A percentile compares a stretch with the other conserved stretches of the same genome.
Conservation (phyloP, 2,329 filamentous ascomycete species). For the Stachybotrys chlorohalonatus region DNA sequence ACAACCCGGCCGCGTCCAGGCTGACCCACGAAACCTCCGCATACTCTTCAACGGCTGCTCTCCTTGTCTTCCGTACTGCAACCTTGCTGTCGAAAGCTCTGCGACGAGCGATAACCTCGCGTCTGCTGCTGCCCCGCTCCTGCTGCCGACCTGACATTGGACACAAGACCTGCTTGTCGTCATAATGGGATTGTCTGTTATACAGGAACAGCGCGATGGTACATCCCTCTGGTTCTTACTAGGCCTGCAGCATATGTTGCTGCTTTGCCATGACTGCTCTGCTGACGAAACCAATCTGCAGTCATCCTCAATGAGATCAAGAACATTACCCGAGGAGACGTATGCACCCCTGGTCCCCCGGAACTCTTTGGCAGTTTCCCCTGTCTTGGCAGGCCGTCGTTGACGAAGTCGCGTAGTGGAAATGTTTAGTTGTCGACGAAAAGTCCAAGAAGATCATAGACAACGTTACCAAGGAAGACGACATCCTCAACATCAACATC, state of each 20-base stretch:
- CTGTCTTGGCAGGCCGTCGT: slow-evolving; percentile 2
- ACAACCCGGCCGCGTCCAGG: neutral
- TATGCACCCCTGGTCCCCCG: slow-evolving; percentile 30
- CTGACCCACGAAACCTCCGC: neutral
- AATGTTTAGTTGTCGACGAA: slow-evolving; percentile 86
- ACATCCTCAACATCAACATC: slow-evolving; percentile 93
- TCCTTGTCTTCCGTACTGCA: too few species aligned
- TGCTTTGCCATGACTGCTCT: slow-evolving; percentile 4
- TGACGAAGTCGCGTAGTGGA: slow-evolving; percentile 58
- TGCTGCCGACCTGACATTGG: slow-evolving; percentile 9
- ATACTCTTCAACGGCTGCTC: neutral
- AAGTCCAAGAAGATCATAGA: slow-evolving; percentile 77
- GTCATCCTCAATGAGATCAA: slow-evolving; percentile 47
- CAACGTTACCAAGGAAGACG: slow-evolving; percentile 88
- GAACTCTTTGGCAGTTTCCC: neutral
- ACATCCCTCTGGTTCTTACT: neutral
- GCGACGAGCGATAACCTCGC: neutral
- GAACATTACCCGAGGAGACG: slow-evolving; percentile 71
- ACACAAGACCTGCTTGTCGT: slow-evolving; percentile 18
- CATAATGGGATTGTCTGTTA: slow-evolving; percentile 76
- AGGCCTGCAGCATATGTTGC: too few species aligned
- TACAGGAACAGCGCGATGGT: slow-evolving; percentile 66
- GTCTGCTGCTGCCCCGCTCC: slow-evolving; percentile 2
- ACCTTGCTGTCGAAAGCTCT: neutral
- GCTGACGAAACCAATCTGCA: slow-evolving; percentile 6